Evolutionary conservation across 2,329 filamentous ascomycete genomes (phyloP).

Genomic region (Epicoccum nigrum): DNA sequence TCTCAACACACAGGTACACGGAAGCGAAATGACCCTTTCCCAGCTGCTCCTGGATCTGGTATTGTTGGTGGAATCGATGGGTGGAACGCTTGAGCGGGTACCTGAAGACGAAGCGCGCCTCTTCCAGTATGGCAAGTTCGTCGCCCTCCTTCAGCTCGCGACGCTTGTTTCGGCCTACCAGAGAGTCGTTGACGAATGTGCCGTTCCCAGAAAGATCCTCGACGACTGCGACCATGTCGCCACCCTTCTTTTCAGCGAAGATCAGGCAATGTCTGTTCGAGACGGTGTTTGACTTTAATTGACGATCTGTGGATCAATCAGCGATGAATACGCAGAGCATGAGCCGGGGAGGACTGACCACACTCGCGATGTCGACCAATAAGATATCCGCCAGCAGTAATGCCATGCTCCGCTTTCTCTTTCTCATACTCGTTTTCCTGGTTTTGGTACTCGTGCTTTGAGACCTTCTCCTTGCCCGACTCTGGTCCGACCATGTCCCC

Average conservation of each 20-base stretch:
- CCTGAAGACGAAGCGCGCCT: slow-evolving; percentile 87
- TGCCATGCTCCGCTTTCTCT: slow-evolving; percentile 57
- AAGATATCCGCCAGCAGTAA: slow-evolving; percentile 81
- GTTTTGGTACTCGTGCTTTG: slow-evolving; percentile 61
- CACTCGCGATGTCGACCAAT: slow-evolving; percentile 94
- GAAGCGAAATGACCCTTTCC: slow-evolving; percentile 96
- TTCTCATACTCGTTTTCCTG: slow-evolving; percentile 68
- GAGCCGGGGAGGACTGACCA: slow-evolving; percentile 62
- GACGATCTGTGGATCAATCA: slow-evolving; percentile 63
- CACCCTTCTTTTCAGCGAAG: slow-evolving; percentile 66
- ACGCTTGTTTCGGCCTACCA: slow-evolving; percentile 89
- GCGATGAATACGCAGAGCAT: slow-evolving; percentile 5
- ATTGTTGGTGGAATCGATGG: slow-evolving; percentile 84
- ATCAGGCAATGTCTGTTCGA: slow-evolving; percentile 84
- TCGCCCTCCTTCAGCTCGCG: slow-evolving; percentile 88
- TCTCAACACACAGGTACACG: slow-evolving; percentile 89
- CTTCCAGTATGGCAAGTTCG: slow-evolving; percentile 84
- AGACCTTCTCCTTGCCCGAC: slow-evolving; percentile 53
- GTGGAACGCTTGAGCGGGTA: slow-evolving; percentile 69
- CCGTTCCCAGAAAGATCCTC: slow-evolving; percentile 96
- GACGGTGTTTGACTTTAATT: slow-evolving; percentile 75
- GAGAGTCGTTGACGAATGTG: slow-evolving; percentile 91
- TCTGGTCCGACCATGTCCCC: slow-evolving; percentile 45
- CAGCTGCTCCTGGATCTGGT: slow-evolving; percentile 80
- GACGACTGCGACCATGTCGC: slow-evolving; percentile 71